Conservation (phyloP, 75 land plant genomes). For the Isoetes taiwanensis region DNA sequence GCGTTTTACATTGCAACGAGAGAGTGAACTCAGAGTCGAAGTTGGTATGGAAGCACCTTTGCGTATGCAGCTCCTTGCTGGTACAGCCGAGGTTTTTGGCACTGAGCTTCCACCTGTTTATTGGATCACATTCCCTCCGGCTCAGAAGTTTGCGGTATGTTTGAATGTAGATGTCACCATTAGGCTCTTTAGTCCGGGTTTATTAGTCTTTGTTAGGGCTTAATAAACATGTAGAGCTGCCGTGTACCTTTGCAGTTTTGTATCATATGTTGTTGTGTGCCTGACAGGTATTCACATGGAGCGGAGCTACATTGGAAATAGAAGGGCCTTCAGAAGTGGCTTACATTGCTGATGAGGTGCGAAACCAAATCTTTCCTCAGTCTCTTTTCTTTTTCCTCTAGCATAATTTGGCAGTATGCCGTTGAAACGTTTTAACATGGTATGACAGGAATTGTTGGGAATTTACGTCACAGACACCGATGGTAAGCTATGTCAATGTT, state of each 20-base stretch:
- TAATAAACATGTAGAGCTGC: not conserved
- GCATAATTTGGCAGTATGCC: not conserved
- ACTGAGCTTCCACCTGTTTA: slow-evolving; percentile 88
- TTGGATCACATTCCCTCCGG: slow-evolving; percentile 71
- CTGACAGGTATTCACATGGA: slow-evolving; percentile 82
- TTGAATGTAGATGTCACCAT: no score
- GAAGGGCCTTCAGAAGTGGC: slow-evolving; percentile 78
- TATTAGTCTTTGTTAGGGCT: not conserved
- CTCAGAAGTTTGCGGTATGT: slow-evolving; percentile 80
- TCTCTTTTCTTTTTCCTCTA: not conserved
- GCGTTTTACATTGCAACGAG: slow-evolving; percentile 61
- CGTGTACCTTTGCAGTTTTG: not conserved
- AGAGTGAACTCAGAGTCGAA: slow-evolving; percentile 90
- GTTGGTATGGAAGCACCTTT: slow-evolving; percentile 51
- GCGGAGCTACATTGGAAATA: slow-evolving; percentile 83
- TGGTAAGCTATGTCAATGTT: slow-evolving; percentile 97
- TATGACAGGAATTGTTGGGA: not conserved
- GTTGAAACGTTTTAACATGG: no score
- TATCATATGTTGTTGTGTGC: not conserved
- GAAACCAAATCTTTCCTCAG: slow-evolving; percentile 1
- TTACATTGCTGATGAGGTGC: slow-evolving; percentile 95
- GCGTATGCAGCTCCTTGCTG: slow-evolving; percentile 55
- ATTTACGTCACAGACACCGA: slow-evolving; percentile 63
- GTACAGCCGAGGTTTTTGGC: slow-evolving; percentile 90
- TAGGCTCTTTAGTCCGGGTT: not conserved